phyloP scores from a whole-genome alignment of 345 rosid species.

The Camelina laxa region DNA sequence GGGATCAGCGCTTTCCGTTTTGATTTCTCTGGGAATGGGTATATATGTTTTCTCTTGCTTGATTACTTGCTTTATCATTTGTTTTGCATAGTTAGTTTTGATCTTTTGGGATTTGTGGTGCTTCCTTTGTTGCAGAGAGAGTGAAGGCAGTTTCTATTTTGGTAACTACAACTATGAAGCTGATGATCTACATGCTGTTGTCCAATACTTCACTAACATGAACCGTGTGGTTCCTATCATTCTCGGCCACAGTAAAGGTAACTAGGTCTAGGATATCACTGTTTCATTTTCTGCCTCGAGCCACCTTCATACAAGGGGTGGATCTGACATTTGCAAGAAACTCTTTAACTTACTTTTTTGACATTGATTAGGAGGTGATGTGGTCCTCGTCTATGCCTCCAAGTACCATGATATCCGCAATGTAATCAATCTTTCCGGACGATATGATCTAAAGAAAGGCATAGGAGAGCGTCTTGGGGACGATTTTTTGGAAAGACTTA shows the following conservation, averaged over 20 bases:
- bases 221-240: slow-evolving; percentile 52
- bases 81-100: not conserved
- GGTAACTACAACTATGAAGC: slow-evolving; percentile 67
- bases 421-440: slow-evolving; percentile 68
- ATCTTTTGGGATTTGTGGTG: not conserved
- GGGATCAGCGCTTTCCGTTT: slow-evolving; percentile 47
- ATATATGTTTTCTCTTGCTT: slow-evolving; percentile 24
- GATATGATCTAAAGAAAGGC: slow-evolving; percentile 63
- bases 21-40: slow-evolving; percentile 84
- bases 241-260: slow-evolving; percentile 91
- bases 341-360: not conserved
- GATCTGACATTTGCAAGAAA: slow-evolving; percentile 6
- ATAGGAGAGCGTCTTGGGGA: slow-evolving; percentile 58
- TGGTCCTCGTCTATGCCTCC: slow-evolving; percentile 79
- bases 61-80: not conserved
- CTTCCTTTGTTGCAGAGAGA: slow-evolving; percentile 53
- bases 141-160: slow-evolving; percentile 71
- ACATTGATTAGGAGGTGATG: slow-evolving; percentile 58
- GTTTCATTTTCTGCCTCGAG: not conserved
- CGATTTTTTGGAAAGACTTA: slow-evolving; percentile 53
- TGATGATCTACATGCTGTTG: slow-evolving; percentile 64
- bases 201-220: slow-evolving; percentile 47
- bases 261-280: not conserved
- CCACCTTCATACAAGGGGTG: not conserved
- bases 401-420: slow-evolving; percentile 52